phyloP scores from a whole-genome alignment of 139 green algal genomes.

The Nannochloris sp. region DNA sequence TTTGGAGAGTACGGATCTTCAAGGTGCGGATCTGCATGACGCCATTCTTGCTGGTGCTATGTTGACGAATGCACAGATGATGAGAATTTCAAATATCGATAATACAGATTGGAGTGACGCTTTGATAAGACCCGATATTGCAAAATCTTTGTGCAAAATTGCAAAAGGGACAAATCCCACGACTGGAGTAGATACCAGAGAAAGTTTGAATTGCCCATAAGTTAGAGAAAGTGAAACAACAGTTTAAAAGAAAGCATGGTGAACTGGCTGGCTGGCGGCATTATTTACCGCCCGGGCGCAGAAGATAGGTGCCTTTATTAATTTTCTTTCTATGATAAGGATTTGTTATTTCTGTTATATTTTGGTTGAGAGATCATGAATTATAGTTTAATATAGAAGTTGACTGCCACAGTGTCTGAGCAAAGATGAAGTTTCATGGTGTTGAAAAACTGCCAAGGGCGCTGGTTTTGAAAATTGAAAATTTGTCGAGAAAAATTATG shows the following conservation, averaged over 20 bases:
- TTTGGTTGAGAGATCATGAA: not conserved
- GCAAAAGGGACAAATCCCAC: slow-evolving; percentile 66
- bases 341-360: not conserved
- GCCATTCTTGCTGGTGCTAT: slow-evolving; percentile 66
- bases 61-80: slow-evolving; percentile 59
- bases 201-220: slow-evolving; percentile 69
- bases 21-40: slow-evolving; percentile 65
- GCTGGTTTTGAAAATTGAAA: not conserved
- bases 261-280: no score
- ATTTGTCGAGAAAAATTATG: not conserved
- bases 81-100: slow-evolving; percentile 31
- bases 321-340: not conserved
- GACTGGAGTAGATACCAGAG: slow-evolving; percentile 66
- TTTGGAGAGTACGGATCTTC: slow-evolving; percentile 61
- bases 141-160: slow-evolving; percentile 61
- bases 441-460: no score
- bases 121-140: slow-evolving; percentile 56
- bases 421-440: no score
- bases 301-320: not conserved
- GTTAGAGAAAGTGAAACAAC: no score
- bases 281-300: no score
- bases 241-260: no score
- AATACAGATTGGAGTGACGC: slow-evolving; percentile 55
- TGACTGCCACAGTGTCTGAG: no score
- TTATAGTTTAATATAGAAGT: not conserved